Evolutionary conservation across 192 early-diverging fungal genomes (phyloP).

Genomic region (Backusella tarrabulga): DNA sequence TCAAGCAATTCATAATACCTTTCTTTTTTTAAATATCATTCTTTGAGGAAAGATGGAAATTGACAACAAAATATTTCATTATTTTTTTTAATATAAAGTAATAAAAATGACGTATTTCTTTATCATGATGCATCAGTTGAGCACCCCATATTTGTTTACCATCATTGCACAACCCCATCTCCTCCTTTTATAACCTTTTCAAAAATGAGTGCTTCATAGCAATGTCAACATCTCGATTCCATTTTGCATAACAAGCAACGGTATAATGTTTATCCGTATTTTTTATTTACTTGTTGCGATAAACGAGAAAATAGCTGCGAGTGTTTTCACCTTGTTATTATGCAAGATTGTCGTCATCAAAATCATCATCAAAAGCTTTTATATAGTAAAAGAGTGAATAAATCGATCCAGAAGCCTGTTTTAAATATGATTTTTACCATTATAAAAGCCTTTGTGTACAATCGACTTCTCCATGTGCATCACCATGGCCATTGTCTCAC

Average conservation of each 20-base stretch:
- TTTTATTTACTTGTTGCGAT: background rate
- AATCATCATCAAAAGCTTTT: constrained; percentile 6
- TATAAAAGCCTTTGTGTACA: constrained; percentile 9
- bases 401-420: background rate
- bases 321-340: background rate
- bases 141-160: no score
- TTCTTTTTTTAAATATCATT: no score
- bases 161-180: no score
- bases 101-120: no score
- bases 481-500: background rate
- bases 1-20: no score
- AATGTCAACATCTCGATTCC: background rate
- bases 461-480: constrained; percentile 11
- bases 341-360: constrained; percentile 11
- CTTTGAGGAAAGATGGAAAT: no score
- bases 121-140: no score
- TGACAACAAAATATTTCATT: no score
- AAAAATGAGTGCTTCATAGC: no score
- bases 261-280: background rate
- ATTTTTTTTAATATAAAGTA: no score
- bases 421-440: background rate
- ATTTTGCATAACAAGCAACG: background rate
- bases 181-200: no score
- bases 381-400: background rate
- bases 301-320: background rate